Base-by-base conservation (phyloP, 768 basidiomycete species). In the Pholiota microspora region DNA sequence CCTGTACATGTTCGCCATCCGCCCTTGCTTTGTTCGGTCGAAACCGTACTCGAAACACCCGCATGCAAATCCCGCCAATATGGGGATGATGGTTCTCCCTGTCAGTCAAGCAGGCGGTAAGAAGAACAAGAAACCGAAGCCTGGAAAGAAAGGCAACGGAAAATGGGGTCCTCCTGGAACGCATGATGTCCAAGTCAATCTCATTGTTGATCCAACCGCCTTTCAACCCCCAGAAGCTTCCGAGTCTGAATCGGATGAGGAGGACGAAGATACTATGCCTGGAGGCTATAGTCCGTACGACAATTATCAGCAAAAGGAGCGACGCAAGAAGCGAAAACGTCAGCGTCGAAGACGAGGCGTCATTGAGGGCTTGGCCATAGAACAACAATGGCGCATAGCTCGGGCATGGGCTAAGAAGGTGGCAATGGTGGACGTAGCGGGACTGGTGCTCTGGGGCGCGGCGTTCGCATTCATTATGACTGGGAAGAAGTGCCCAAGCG, bases 121-220 rank as follows among this genome's bases (percentile, higher is more conserved):
- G 58, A 70, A 71, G 46, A 61, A 60, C 67, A 70, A 60, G 49
- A 59, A 62, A 44, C 29, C 54, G 51, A 75, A 71, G 52, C 72
- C 69, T 7, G 69, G 69, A 4, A 76, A 78, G 67, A 71, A 73
- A 38, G 70, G 71, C 18, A 73, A 73, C 61, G 75, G 75, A 68
- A 29, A 53, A 45, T 57, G 55, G 31, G 71, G 71, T 31, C 69
- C 69, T 10, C 71, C 60, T 5, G 68, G 63, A 9, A 69, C 61
- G 29, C 75, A 77, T 4, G 79, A 80, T 61, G 81, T 89, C 2
- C 87, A 89, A 56, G 84, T 88, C 47, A 89, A 89, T 66, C 72
- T 88, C 42, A 88, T 88, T 56, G 84, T 88, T 27, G 85, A 88
- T 61, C 86, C 87, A 6, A 72, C 72, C 6, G 78, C 80, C 54